Evolutionary conservation across 176 grass and related monocot species (phyloP).

Genomic region (Poa pratensis): DNA sequence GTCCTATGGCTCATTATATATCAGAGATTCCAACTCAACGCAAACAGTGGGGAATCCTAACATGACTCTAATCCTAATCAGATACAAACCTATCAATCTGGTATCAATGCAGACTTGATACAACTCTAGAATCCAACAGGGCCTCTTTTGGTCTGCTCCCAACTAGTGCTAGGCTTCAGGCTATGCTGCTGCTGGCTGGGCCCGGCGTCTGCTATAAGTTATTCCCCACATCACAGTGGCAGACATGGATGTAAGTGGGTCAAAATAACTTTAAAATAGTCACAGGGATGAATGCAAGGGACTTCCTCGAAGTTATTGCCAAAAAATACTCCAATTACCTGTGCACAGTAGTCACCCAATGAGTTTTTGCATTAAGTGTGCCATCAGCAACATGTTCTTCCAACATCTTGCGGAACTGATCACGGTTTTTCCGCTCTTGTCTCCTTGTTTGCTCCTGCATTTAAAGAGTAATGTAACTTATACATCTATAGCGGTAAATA

Average conservation of each 20-base stretch:
- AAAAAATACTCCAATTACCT: conserved; percentile 53
- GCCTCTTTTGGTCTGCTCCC: neutral
- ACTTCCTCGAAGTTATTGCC: neutral
- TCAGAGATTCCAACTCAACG: neutral
- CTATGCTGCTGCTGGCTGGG: too few species aligned
- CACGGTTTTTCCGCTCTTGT: conserved; percentile 88
- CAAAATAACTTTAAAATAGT: neutral
- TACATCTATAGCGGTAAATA: neutral
- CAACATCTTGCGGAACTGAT: conserved; percentile 84
- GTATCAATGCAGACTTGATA: conserved; percentile 6
- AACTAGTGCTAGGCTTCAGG: conserved; percentile 13
- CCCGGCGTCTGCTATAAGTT: neutral
- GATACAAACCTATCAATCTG: neutral
- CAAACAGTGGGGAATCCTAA: conserved; percentile 1
- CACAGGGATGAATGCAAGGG: neutral
- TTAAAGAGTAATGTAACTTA: neutral
- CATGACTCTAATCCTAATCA: conserved; percentile 11
- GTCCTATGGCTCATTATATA: neutral
- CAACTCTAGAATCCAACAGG: neutral
- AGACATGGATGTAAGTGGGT: neutral
- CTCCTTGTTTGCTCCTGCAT: conserved; percentile 74
- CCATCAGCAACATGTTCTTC: conserved; percentile 76
- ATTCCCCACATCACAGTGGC: neutral
- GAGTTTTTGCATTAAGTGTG: conserved; percentile 83
- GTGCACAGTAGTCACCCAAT: conserved; percentile 84